phyloP scores from a whole-genome alignment of 208 protist genomes.

The Entamoeba histolytica region DNA sequence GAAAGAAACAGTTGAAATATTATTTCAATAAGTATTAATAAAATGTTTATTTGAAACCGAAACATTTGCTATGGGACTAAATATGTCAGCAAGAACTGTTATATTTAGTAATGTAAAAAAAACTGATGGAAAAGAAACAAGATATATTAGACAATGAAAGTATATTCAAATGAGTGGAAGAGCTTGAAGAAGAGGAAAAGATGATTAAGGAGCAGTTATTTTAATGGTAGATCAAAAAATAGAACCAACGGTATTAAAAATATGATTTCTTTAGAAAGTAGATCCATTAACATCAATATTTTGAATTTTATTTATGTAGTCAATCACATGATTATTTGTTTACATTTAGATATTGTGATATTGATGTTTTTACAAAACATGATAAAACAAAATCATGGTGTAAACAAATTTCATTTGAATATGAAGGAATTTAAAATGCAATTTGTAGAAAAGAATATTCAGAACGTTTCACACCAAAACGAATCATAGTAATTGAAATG shows the following conservation, averaged over 20 bases:
- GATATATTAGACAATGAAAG: slow-evolving; percentile 73
- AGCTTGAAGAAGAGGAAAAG: slow-evolving; percentile 92
- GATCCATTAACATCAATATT: neutral
- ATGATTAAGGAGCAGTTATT: slow-evolving; percentile 86
- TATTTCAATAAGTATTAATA: slow-evolving; percentile 81
- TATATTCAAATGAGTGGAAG: slow-evolving; percentile 99
- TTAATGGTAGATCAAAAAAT: slow-evolving; percentile 48
- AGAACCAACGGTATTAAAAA: neutral
- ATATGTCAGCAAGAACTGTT: slow-evolving; percentile 60
- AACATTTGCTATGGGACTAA: slow-evolving; percentile 96
- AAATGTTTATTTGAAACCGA: slow-evolving; percentile 90
- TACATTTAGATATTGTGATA: no score
- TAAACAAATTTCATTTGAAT: no score
- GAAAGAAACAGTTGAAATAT: slow-evolving; percentile 97
- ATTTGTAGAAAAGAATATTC: no score
- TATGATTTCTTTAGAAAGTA: neutral
- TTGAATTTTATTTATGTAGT: no score
- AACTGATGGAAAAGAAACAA: slow-evolving; percentile 81
- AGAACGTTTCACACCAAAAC: no score
- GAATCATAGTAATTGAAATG: no score
- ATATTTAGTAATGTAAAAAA: slow-evolving; percentile 82
- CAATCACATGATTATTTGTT: no score
- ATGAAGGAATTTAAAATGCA: no score
- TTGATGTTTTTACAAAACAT: no score
- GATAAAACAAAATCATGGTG: no score